Conservation (phyloP, 441 rosid species). For the Corymbia citriodora region DNA sequence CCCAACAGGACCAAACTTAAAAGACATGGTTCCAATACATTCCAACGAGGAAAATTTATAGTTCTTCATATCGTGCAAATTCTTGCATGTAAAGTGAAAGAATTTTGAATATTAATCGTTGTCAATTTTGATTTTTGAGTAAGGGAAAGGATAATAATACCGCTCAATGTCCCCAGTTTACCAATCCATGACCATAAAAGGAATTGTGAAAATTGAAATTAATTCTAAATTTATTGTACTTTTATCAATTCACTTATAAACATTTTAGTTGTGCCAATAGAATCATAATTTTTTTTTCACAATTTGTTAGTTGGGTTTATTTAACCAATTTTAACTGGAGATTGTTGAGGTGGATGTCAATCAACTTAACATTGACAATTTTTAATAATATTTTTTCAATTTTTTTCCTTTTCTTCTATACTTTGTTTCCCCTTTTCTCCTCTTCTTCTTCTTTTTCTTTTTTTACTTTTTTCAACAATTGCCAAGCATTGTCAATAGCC, state of each 20-base stretch:
- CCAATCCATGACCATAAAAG: neutral
- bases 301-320: no score
- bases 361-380: neutral
- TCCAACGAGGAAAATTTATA: neutral
- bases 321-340: neutral
- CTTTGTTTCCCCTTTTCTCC: neutral
- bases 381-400: neutral
- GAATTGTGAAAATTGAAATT: neutral
- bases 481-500: neutral
- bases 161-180: neutral
- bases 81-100: neutral
- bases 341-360: no score
- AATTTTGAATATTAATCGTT: neutral
- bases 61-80: neutral
- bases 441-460: no score
- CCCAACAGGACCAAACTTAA: neutral
- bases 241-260: no score
- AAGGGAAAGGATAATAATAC: neutral
- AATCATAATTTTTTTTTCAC: no score
- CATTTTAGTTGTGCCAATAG: no score
- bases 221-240: no score
- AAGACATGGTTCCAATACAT: neutral
- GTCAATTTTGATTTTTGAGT: no score
- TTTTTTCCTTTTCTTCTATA: neutral
- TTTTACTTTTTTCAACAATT: neutral